Evolutionary conservation across 2,329 filamentous ascomycete genomes (phyloP).

Genomic region (Clarireedia monteithiana): DNA sequence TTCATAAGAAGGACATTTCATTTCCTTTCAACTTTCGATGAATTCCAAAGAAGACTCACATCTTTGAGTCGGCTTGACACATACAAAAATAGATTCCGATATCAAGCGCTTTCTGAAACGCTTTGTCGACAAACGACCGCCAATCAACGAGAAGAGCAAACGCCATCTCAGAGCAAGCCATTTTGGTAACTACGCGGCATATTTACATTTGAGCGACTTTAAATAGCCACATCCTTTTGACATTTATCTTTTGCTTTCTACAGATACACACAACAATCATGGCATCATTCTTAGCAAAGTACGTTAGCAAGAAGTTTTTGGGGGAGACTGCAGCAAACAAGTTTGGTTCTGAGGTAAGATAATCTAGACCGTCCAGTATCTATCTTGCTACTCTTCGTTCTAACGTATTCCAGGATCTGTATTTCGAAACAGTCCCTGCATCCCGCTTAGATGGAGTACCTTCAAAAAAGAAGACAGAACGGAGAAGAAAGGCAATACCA

Average conservation of each 20-base stretch:
- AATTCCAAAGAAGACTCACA: conserved; percentile 6
- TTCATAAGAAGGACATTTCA: background rate
- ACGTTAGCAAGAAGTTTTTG: conserved; percentile 48
- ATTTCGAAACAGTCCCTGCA: conserved; percentile 75
- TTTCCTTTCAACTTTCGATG: background rate
- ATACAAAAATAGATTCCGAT: conserved; percentile 1
- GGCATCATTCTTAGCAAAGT: conserved; percentile 45
- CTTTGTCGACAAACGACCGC: background rate
- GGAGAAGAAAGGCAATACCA: conserved; percentile 76
- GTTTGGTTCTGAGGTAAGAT: conserved; percentile 46
- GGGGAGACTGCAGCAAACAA: conserved; percentile 50
- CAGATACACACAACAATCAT: conserved; percentile 32
- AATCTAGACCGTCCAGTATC: conserved; percentile 2
- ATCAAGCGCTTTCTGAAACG: conserved; percentile 10
- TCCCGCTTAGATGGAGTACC: conserved; percentile 59
- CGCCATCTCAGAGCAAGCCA: background rate
- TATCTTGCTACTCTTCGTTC: background rate
- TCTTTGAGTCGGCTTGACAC: background rate
- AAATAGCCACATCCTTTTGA: background rate
- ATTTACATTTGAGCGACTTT: background rate
- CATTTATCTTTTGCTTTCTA: background rate
- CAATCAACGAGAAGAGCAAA: conserved; percentile 4
- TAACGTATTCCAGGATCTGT: conserved; percentile 61
- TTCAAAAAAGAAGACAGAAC: conserved; percentile 62
- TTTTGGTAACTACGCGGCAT: too few relatives aligned